These are phyloP conservation scores for Aspergillus biplanus DNA, from an alignment of 495 filamentous ascomycete genomes.

Conservation along the genomic window DNA sequence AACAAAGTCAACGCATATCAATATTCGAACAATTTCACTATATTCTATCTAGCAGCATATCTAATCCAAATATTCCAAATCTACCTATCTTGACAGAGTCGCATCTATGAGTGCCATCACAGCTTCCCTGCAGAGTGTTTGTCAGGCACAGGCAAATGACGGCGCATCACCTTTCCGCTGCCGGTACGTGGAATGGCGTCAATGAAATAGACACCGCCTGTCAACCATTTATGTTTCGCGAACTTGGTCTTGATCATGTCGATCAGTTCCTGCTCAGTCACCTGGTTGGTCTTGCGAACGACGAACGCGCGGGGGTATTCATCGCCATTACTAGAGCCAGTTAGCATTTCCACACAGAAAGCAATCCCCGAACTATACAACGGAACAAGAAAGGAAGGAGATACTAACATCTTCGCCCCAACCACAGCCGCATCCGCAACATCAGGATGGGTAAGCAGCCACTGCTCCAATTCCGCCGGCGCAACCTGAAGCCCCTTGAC, in stretches of 20 bases:
- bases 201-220: conserved; percentile 16
- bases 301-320: conserved; percentile 19
- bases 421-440: conserved; percentile 19
- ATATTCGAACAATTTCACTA: too few relatives aligned
- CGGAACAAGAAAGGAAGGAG: background rate
- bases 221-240: conserved; percentile 15
- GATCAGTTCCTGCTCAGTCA: conserved; percentile 6
- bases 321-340: conserved; percentile 3
- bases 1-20: too few relatives aligned
- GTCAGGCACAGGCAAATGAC: conserved; percentile 4
- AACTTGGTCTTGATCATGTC: conserved; percentile 14
- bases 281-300: conserved; percentile 5
- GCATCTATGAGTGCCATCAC: background rate
- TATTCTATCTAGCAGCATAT: too few relatives aligned
- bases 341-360: background rate
- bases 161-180: conserved; percentile 18
- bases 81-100: too few relatives aligned
- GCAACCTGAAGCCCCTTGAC: conserved; percentile 13
- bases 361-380: background rate
- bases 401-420: conserved; percentile 14
- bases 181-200: conserved; percentile 13
- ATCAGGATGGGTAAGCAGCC: conserved; percentile 6
- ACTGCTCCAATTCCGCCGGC: conserved; percentile 14
- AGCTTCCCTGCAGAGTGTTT: conserved; percentile 1
- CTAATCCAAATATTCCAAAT: too few relatives aligned